Conservation (phyloP, 2,329 filamentous ascomycete species). For the Pseudocercospora vitis region DNA sequence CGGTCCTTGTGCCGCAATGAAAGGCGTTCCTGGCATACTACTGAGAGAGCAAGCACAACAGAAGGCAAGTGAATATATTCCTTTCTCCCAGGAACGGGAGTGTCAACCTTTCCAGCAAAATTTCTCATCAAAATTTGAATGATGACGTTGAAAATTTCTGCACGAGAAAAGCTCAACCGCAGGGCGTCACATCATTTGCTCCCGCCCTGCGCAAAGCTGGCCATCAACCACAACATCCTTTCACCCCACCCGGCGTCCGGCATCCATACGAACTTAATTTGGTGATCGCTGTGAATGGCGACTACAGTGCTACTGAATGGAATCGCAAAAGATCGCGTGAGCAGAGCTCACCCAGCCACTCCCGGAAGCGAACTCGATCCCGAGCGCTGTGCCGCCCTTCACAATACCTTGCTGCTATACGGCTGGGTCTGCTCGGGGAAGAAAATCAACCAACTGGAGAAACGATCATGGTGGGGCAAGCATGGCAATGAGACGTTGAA, state of each 20-base stretch:
- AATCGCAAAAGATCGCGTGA: constrained; percentile 37
- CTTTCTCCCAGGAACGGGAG: not conserved
- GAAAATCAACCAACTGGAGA: constrained; percentile 33
- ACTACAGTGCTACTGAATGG: not conserved
- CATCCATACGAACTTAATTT: constrained; percentile 3
- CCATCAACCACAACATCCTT: not conserved
- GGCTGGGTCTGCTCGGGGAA: constrained; percentile 38
- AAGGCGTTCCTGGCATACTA: not conserved
- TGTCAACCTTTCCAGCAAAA: not conserved
- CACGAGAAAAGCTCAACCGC: too few relatives aligned
- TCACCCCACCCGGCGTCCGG: not conserved
- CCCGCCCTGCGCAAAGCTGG: not conserved
- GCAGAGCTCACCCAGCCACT: constrained; percentile 26
- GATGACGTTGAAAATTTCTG: not conserved
- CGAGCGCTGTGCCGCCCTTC: constrained; percentile 37
- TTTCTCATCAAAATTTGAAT: not conserved
- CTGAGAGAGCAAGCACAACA: not conserved
- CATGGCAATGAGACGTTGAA: constrained; percentile 32
- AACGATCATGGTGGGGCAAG: constrained; percentile 37
- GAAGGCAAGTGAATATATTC: not conserved
- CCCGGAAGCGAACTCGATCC: constrained; percentile 31
- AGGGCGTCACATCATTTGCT: too few relatives aligned
- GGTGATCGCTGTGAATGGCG: constrained; percentile 2
- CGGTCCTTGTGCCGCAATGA: too few relatives aligned
- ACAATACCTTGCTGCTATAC: constrained; percentile 39